Conservation (phyloP, 2,329 filamentous ascomycete species). For the Microcyclosporella mali region DNA sequence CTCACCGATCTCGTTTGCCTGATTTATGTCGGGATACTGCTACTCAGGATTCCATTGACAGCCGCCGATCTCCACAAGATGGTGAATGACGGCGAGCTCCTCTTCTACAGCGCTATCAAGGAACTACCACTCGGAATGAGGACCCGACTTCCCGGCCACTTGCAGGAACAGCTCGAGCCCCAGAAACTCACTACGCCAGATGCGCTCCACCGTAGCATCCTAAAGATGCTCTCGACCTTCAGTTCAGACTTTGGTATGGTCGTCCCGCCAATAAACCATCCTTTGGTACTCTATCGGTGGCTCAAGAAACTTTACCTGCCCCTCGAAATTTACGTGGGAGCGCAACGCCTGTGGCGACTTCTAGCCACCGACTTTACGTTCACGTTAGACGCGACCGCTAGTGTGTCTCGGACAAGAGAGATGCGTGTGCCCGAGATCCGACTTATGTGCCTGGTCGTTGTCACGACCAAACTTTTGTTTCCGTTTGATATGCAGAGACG, state of each 20-base stretch:
- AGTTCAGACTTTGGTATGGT: slow-evolving; percentile 60
- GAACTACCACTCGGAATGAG: slow-evolving; percentile 59
- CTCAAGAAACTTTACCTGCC: slow-evolving; percentile 69
- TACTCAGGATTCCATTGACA: slow-evolving; percentile 70
- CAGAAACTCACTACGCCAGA: slow-evolving; percentile 44
- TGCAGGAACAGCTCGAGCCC: slow-evolving; percentile 54
- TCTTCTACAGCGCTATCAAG: slow-evolving; percentile 60
- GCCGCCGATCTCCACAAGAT: slow-evolving; percentile 66
- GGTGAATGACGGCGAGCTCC: slow-evolving; percentile 60
- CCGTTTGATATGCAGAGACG: slow-evolving; percentile 60
- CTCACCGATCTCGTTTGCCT: slow-evolving; percentile 69
- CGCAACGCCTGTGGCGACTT: slow-evolving; percentile 50
- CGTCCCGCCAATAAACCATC: slow-evolving; percentile 67
- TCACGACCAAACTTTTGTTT: slow-evolving; percentile 72
- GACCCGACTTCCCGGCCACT: slow-evolving; percentile 56
- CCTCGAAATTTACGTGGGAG: slow-evolving; percentile 58
- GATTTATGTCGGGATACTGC: slow-evolving; percentile 70
- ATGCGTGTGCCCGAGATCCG: slow-evolving; percentile 68
- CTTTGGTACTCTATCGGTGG: slow-evolving; percentile 62
- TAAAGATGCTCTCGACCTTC: slow-evolving; percentile 59
- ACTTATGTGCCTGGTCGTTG: slow-evolving; percentile 62
- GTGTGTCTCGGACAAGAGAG: slow-evolving; percentile 34
- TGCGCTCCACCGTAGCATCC: slow-evolving; percentile 58
- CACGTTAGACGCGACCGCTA: slow-evolving; percentile 22
- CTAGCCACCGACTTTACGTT: slow-evolving; percentile 54